Conservation (phyloP, 352 stramenopile genomes). For the Phytopythium vexans region DNA sequence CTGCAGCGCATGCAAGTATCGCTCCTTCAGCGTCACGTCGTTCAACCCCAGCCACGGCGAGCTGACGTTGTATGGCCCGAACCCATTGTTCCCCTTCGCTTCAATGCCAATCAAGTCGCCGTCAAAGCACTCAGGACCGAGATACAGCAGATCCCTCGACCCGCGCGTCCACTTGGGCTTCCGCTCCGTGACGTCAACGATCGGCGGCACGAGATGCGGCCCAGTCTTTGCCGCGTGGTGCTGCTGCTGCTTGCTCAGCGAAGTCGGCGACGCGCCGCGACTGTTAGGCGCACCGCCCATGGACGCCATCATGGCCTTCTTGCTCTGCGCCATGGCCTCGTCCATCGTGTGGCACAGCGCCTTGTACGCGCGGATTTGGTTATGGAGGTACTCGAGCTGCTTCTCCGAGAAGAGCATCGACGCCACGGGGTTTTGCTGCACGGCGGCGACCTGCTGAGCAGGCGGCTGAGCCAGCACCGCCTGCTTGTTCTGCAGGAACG, state of each 20-base stretch:
- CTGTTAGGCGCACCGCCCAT: not conserved
- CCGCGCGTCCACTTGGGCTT: conserved; percentile 67
- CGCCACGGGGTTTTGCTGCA: conserved; percentile 36
- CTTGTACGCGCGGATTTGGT: conserved; percentile 85
- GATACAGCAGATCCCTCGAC: conserved; percentile 44
- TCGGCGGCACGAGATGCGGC: conserved; percentile 3
- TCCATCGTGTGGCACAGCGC: conserved; percentile 83
- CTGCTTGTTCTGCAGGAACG: conserved; percentile 66
- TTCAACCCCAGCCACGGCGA: conserved; percentile 63
- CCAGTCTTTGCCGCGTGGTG: not conserved
- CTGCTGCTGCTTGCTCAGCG: not conserved
- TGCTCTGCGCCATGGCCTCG: conserved; percentile 34
- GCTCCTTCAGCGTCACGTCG: conserved; percentile 68
- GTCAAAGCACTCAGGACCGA: conserved; percentile 64
- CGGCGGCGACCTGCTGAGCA: conserved; percentile 25
- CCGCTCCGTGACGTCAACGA: conserved; percentile 28
- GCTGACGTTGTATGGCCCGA: conserved; percentile 59
- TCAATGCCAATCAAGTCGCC: conserved; percentile 64
- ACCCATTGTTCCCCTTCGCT: conserved; percentile 40
- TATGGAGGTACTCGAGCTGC: conserved; percentile 81
- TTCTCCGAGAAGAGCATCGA: conserved; percentile 78
- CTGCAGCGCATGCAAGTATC: conserved; percentile 71
- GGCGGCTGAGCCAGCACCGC: conserved; percentile 19
- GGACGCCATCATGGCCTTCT: conserved; percentile 7
- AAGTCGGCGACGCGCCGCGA: not conserved